A percentile compares a stretch with the other conserved stretches of the same genome.
phyloP scores from a whole-genome alignment of 2,329 filamentous ascomycete species.

The Sporothrix protearum region DNA sequence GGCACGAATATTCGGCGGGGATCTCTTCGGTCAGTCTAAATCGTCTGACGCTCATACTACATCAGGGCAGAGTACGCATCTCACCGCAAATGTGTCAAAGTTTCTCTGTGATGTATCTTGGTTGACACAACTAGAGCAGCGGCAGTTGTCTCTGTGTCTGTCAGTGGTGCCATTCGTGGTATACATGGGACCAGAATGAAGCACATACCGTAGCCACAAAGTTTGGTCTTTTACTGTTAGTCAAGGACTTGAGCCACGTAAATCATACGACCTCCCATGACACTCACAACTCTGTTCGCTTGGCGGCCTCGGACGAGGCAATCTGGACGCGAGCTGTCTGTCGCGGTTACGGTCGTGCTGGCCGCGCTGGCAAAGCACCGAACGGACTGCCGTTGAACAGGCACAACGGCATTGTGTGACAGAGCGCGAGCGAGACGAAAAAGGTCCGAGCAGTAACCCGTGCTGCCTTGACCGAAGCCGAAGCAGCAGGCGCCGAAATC shows the following conservation, averaged over 20 bases:
- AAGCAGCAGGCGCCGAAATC: not conserved
- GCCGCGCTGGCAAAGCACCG: slow-evolving; percentile 21
- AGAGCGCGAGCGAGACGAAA: not conserved
- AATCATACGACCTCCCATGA: not conserved
- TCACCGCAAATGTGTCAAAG: slow-evolving; percentile 64
- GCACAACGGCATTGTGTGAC: not conserved
- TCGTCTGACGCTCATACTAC: no score
- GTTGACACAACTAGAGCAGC: slow-evolving; percentile 64
- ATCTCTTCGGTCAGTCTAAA: slow-evolving; percentile 40
- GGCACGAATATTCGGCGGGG: slow-evolving; percentile 43
- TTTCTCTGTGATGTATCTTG: slow-evolving; percentile 66
- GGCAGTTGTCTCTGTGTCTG: slow-evolving; percentile 64
- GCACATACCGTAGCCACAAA: slow-evolving; percentile 29
- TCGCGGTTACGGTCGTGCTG: slow-evolving; percentile 7
- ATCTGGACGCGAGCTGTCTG: slow-evolving; percentile 25
- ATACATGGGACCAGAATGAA: not conserved
- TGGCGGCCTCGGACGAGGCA: slow-evolving; percentile 29
- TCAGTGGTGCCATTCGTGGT: not conserved
- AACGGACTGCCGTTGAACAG: not conserved
- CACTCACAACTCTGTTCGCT: slow-evolving; percentile 24
- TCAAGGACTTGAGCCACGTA: not conserved
- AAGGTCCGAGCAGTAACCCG: not conserved
- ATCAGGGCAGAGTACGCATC: slow-evolving; percentile 25
- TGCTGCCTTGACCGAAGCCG: not conserved
- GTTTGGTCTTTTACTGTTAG: slow-evolving; percentile 28